Evolutionary conservation across 1,284 basidiomycete genomes (phyloP).

Genomic region (Pseudozyma flocculosa): DNA sequence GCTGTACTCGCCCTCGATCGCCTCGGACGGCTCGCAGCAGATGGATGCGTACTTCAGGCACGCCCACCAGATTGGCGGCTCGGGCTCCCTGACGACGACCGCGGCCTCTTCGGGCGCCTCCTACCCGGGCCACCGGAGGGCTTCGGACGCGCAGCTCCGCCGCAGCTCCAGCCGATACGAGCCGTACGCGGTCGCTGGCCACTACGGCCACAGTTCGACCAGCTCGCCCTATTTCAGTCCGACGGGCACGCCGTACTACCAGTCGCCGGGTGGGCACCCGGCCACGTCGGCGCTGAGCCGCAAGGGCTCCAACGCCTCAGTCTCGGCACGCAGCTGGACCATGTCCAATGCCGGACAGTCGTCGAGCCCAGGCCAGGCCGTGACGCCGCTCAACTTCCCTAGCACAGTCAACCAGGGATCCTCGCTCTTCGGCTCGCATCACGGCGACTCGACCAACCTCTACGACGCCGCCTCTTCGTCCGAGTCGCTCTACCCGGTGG

Average conservation of each 20-base stretch:
- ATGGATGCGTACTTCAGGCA: constrained; percentile 18
- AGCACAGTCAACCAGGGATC: not conserved
- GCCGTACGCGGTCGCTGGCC: constrained; percentile 7
- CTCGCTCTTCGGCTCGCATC: not conserved
- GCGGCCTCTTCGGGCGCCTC: constrained; percentile 5
- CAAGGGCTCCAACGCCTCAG: not conserved
- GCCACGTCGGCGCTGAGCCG: not conserved
- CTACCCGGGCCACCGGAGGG: constrained; percentile 8
- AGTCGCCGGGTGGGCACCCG: not conserved
- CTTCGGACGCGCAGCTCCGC: constrained; percentile 21
- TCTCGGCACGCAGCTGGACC: not conserved
- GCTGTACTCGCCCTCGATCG: constrained; percentile 14
- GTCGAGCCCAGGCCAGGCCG: not conserved
- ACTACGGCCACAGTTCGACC: not conserved
- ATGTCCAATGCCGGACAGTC: not conserved
- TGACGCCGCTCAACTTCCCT: not conserved
- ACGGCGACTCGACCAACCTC: not conserved
- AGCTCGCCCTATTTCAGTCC: no score
- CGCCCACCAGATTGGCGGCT: constrained; percentile 32
- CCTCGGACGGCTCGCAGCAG: constrained; percentile 8
- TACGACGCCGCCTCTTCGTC: not conserved
- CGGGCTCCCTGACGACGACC: constrained; percentile 16
- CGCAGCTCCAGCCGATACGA: constrained; percentile 22
- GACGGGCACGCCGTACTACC: not conserved
- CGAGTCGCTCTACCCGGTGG: not conserved